Percentiles rank a stretch among this genome's conserved stretches.
Conservation (phyloP, 495 filamentous ascomycete genomes). For the Penicillium maclennaniae region DNA sequence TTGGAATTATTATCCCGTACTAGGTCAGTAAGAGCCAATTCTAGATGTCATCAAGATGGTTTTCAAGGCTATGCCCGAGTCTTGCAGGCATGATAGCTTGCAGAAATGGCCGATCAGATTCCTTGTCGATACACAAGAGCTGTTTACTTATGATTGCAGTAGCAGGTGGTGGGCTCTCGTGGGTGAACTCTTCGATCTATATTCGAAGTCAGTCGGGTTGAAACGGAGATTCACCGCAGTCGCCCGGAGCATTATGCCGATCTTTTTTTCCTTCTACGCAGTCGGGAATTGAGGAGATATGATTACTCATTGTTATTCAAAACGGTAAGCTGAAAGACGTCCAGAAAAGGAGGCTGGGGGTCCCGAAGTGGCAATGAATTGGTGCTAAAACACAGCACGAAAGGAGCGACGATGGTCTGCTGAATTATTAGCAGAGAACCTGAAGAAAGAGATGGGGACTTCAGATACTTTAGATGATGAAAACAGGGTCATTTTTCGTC, state of each 20-base stretch:
- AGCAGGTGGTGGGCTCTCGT: constrained; percentile 9
- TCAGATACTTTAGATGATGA: too few relatives aligned
- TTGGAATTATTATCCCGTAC: constrained; percentile 23
- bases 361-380: neutral
- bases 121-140: constrained; percentile 12
- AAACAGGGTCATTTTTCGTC: too few relatives aligned
- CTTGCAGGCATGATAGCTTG: constrained; percentile 6
- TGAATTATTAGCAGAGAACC: neutral
- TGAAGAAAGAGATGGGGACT: neutral
- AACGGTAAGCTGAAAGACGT: neutral
- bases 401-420: neutral
- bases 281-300: constrained; percentile 10
- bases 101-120: constrained; percentile 18
- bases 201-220: constrained; percentile 1
- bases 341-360: neutral
- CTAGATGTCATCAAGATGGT: constrained; percentile 2
- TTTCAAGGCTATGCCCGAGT: neutral
- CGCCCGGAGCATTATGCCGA: constrained; percentile 8
- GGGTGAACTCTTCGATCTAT: neutral
- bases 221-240: neutral
- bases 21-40: constrained; percentile 7
- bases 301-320: too few relatives aligned
- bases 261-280: constrained; percentile 1
- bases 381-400: neutral
- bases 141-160: constrained; percentile 7